A percentile compares a stretch with the other conserved stretches of the same genome.
phyloP scores from a whole-genome alignment of 1,284 basidiomycete species.

The Xerocomus nothofagi region DNA sequence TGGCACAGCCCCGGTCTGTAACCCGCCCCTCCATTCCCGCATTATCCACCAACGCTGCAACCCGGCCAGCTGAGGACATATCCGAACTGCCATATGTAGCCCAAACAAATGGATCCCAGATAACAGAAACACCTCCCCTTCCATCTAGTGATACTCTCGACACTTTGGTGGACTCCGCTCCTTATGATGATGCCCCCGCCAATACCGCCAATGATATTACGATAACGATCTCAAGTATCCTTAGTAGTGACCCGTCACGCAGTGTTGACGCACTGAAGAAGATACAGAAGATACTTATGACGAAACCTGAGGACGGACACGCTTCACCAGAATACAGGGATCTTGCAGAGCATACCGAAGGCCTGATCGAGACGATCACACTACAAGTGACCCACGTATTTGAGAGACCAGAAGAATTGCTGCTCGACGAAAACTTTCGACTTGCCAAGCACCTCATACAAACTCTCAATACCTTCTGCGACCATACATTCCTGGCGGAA shows the following conservation, averaged over 20 bases:
- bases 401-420: slow-evolving; percentile 72
- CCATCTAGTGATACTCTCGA: slow-evolving; percentile 28
- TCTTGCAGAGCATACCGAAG: slow-evolving; percentile 81
- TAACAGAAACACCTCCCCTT: slow-evolving; percentile 14
- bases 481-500: slow-evolving; percentile 79
- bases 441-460: slow-evolving; percentile 96
- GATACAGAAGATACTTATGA: slow-evolving; percentile 78
- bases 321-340: slow-evolving; percentile 69
- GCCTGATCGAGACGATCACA: slow-evolving; percentile 85
- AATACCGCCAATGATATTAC: slow-evolving; percentile 58
- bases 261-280: slow-evolving; percentile 95
- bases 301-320: slow-evolving; percentile 71
- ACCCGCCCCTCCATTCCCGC: slow-evolving; percentile 27
- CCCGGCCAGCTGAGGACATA: slow-evolving; percentile 26
- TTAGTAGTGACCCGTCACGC: slow-evolving; percentile 80
- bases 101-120: slow-evolving; percentile 24
- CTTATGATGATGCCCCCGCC: slow-evolving; percentile 20
- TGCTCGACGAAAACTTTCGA: slow-evolving; percentile 78
- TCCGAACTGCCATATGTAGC: slow-evolving; percentile 34
- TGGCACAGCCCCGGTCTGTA: slow-evolving; percentile 56
- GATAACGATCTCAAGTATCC: slow-evolving; percentile 77
- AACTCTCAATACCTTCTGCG: slow-evolving; percentile 89
- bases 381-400: slow-evolving; percentile 89
- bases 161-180: slow-evolving; percentile 28
- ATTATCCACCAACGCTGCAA: slow-evolving; percentile 22